Evolutionary conservation across 306 rosid genomes (phyloP).

Genomic region (Corylus heterophylla): DNA sequence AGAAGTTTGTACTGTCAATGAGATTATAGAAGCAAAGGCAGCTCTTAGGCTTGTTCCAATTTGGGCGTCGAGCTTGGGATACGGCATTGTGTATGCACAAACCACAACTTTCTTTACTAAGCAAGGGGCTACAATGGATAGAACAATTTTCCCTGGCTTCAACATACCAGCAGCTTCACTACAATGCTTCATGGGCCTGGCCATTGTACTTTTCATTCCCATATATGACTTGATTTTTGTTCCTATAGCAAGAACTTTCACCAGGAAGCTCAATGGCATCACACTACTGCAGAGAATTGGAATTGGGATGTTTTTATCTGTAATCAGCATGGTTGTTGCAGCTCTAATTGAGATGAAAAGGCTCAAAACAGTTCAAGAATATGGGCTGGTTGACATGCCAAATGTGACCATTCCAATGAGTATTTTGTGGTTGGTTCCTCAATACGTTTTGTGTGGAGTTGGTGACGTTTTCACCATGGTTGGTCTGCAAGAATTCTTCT

Average conservation of each 20-base stretch:
- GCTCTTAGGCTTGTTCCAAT: constrained; percentile 44
- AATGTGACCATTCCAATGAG: constrained; percentile 61
- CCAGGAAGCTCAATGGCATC: constrained; percentile 21
- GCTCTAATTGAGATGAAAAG: constrained; percentile 60
- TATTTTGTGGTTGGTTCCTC: constrained; percentile 77
- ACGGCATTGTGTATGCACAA: constrained; percentile 41
- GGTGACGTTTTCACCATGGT: constrained; percentile 60
- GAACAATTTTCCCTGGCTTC: no score
- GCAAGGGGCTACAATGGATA: constrained; percentile 35
- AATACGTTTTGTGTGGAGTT: constrained; percentile 52
- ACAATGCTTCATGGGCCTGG: constrained; percentile 5
- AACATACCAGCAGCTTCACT: constrained; percentile 21
- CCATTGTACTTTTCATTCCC: constrained; percentile 21
- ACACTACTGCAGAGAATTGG: constrained; percentile 33
- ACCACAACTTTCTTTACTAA: constrained; percentile 31
- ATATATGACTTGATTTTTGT: constrained; percentile 27
- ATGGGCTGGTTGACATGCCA: constrained; percentile 53
- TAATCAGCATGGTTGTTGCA: constrained; percentile 43
- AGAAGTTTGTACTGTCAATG: constrained; percentile 25
- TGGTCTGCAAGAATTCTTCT: constrained; percentile 78
- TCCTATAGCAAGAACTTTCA: no score
- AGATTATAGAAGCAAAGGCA: constrained; percentile 51
- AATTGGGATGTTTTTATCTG: constrained; percentile 50
- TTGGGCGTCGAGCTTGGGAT: constrained; percentile 37
- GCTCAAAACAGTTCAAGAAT: constrained; percentile 52